These are phyloP conservation scores for Iberis amara DNA, from an alignment of 441 rosid species.

Conservation along the genomic window DNA sequence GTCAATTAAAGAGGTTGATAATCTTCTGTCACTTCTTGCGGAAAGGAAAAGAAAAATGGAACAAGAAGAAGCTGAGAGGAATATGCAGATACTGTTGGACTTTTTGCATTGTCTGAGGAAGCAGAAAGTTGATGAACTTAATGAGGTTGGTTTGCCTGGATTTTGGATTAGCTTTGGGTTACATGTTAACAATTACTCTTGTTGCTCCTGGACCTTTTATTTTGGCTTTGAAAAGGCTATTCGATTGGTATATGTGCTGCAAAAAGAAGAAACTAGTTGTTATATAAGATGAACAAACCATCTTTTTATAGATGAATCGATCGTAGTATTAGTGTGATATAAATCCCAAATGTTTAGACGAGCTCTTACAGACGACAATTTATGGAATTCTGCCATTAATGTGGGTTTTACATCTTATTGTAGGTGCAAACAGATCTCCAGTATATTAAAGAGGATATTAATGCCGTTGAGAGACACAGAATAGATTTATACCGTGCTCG, in stretches of 20 bases:
- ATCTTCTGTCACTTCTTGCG: conserved; percentile 59
- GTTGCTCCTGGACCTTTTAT: background rate
- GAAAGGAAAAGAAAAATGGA: conserved; percentile 97
- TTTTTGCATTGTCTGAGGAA: conserved; percentile 81
- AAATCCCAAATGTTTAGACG: conserved; percentile 2
- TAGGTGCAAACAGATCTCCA: conserved; percentile 85
- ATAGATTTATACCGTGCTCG: conserved; percentile 74
- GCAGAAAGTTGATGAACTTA: conserved; percentile 86
- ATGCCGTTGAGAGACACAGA: conserved; percentile 85
- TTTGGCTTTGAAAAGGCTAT: background rate
- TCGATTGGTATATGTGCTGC: conserved; percentile 4
- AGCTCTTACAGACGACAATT: background rate
- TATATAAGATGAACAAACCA: background rate
- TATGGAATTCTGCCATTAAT: conserved; percentile 8
- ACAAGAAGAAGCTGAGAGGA: conserved; percentile 97
- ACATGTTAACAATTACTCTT: background rate
- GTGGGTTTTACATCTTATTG: conserved; percentile 20
- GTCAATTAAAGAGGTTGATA: conserved; percentile 82
- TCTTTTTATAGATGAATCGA: background rate
- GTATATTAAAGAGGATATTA: conserved; percentile 84
- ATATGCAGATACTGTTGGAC: conserved; percentile 92
- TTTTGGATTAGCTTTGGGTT: conserved; percentile 7
- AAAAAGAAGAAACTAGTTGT: background rate
- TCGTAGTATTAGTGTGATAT: too few relatives aligned
- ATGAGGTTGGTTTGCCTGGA: conserved; percentile 54